phyloP scores from a whole-genome alignment of 192 early-diverging fungal species.

The Backusella circina region DNA sequence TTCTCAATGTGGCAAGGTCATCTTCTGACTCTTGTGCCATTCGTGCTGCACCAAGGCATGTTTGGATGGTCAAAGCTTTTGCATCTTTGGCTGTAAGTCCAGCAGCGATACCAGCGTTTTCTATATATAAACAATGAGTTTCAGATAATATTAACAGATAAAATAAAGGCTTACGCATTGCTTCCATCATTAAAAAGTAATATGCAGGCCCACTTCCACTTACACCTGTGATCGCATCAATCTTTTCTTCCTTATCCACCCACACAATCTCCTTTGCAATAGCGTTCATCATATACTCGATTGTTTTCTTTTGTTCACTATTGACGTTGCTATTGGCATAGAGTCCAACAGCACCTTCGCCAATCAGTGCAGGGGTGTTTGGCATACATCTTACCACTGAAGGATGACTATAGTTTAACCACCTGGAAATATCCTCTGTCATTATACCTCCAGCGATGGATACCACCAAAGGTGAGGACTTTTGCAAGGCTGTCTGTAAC shows the following conservation, averaged over 20 bases:
- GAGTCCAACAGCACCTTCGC: conserved; percentile 85
- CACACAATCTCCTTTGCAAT: conserved; percentile 80
- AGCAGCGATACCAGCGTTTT: conserved; percentile 71
- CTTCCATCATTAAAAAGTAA: conserved; percentile 91
- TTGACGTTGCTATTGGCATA: conserved; percentile 65
- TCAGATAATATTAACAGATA: background rate
- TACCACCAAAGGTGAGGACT: conserved; percentile 64
- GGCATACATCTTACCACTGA: conserved; percentile 85
- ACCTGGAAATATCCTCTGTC: conserved; percentile 66
- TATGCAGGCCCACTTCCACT: conserved; percentile 93
- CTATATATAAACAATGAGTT: conserved; percentile 58
- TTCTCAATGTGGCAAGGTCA: conserved; percentile 65
- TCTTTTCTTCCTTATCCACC: conserved; percentile 69
- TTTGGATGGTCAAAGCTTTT: conserved; percentile 81
- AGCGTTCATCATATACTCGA: conserved; percentile 66
- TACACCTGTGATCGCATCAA: conserved; percentile 85
- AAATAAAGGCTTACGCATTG: conserved; percentile 50
- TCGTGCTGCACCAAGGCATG: conserved; percentile 84
- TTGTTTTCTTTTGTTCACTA: conserved; percentile 55
- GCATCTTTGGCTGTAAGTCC: conserved; percentile 76
- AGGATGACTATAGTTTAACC: conserved; percentile 46
- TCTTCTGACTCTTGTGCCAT: conserved; percentile 75
- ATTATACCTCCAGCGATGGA: conserved; percentile 90
- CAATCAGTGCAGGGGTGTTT: conserved; percentile 88
- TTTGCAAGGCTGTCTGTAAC: conserved; percentile 42